Evolutionary conservation across 2,329 filamentous ascomycete genomes (phyloP), one percentile per base, ranked within the genome.

Genomic region (Arthroderma sp.): DNA sequence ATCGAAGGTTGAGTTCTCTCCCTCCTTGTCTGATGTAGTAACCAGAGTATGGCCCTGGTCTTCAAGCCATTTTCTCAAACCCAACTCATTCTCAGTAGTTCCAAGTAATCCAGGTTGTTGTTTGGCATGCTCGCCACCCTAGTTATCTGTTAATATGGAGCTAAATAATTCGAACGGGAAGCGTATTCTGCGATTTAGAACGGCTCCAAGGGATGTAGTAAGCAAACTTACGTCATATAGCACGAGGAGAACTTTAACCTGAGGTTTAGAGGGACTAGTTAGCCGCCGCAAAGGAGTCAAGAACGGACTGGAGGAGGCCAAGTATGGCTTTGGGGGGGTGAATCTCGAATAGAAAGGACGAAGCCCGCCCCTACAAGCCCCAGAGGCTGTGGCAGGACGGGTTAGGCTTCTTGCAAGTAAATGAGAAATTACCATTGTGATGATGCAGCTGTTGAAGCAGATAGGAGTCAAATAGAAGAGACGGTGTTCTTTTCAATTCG

Each of bases 1-100:
- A 69, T 96, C 91, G 57, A 98, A 96, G 55, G 76, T 83, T 49
- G 89, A 96, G 75, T 83, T 77, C 71, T 86, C 83, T 54, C 86
- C 83, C 58, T 98, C 91, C 75, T 98, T 98, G 75, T 95, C 86
- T 38, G 88, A 94, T 53, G 91, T 98, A 59, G 91, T 98, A 57
- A 98, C 78, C 50, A 98, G 79, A 52, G 85, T 93, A 78, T 98
- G 91, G 59, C 91, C 91, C 67, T 93, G 82, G 50, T 89, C 85
- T 75, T 96, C 91, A 57, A 98, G 81, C 89, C 91, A 98, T 71
- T 93, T 88, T 63, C 91, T 80, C 63, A 98, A 74, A 57, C 91
- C 91, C 50, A 98, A 85, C 77, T 98, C 91, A 68, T 96, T 96
- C 77, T 98, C 86, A 40, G 87, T 95, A 52, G 91, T 94, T 61